These are phyloP conservation scores for Colletotrichum spaethianum DNA, from an alignment of 2,329 filamentous ascomycete species.

Conservation along the genomic window DNA sequence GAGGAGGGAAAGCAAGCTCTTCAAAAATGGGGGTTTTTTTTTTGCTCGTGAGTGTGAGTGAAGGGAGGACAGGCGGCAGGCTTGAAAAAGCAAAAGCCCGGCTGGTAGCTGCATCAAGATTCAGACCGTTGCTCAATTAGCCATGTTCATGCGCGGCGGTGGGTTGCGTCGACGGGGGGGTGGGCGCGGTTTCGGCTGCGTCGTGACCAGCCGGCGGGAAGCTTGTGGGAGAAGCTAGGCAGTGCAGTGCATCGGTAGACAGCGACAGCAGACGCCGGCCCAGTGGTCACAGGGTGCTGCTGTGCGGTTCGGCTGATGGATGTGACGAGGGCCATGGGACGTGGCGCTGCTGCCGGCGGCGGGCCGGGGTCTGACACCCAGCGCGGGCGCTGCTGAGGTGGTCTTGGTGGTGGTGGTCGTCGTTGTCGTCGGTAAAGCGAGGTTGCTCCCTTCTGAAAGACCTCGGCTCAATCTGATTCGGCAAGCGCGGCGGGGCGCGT, in stretches of 20 bases:
- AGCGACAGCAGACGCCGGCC: slow-evolving; percentile 1
- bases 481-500: slow-evolving; percentile 28
- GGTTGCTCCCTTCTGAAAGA: slow-evolving; percentile 8
- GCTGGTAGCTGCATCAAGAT: slow-evolving; percentile 6
- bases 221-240: neutral
- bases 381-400: neutral
- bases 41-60: neutral
- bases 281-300: slow-evolving; percentile 1
- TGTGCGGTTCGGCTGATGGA: slow-evolving; percentile 14
- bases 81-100: slow-evolving; percentile 2
- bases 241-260: neutral
- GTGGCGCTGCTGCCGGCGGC: slow-evolving; percentile 10
- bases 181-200: neutral
- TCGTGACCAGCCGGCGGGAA: neutral
- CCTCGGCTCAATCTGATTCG: slow-evolving; percentile 38
- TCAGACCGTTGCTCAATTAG: slow-evolving; percentile 27
- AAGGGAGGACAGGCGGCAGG: neutral
- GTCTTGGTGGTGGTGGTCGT: neutral
- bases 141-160: slow-evolving; percentile 38
- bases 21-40: neutral
- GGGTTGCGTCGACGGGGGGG: slow-evolving; percentile 17
- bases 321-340: neutral
- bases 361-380: neutral
- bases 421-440: neutral
- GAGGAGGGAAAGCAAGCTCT: neutral